Base-by-base conservation (phyloP, 2,329 filamentous ascomycete species). In the Pyricularia pennisetigena region DNA sequence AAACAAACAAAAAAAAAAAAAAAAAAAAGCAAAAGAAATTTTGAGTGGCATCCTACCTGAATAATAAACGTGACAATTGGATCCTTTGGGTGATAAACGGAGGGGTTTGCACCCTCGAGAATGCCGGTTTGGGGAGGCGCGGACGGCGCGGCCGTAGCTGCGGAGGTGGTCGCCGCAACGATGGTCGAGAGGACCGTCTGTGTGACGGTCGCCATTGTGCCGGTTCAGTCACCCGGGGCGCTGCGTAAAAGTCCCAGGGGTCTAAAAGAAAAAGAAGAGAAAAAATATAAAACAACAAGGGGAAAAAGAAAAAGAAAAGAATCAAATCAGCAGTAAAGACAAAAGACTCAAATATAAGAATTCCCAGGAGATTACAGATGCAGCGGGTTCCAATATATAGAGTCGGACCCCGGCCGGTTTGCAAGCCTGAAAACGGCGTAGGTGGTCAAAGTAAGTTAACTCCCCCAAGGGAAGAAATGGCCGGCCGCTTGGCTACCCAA, bases 41-140 rank as follows among this genome's bases (percentile, higher is more conserved):
- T 7, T 57, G 62, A 26, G 26, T 7, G 24, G 26, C 49, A 4
- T 35, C 74, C 69, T 70, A 86, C 88, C 86, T 91, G 88, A 65
- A 91, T 87, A 72, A 91, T 90, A 76, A 92, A 91, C 26, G 90
- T 76, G 14, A 85, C 84, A 70, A 92, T 88, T 0, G 89, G 89
- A 71, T 90, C 87, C 70, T 83, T 86, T 7, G 85, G 71, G 71
- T 87, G 85, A 78, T 89, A 91, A 12, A 81, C 73, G 14, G 86
- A 80, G 0, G 89, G 89, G 71, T 90, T 89, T 66, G 82, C 79
- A 67, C 86, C 86, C 73, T 90, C 88, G 35, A 92, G 80, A 64
- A 91, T 83, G 71, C 89, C 89, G 68, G 75, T 72, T 71, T 78
- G 76, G 20, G 73, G 69, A 3, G 75, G 57, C 20, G 72, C 75